phyloP scores from a whole-genome alignment of 345 rosid species.

The Turnera subulata region DNA sequence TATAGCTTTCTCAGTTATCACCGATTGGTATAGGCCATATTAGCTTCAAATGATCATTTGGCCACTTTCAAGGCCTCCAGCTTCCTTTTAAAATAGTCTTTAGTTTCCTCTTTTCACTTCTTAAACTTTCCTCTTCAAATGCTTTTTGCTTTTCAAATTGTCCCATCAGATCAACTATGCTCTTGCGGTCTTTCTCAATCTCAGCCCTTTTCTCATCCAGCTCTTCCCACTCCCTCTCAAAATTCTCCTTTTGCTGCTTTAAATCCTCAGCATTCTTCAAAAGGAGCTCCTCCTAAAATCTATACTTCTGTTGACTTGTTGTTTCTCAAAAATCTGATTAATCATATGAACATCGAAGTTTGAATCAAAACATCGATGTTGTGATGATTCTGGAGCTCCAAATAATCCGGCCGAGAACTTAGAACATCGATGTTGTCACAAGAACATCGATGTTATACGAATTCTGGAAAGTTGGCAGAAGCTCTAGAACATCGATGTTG shows the following conservation, averaged over 20 bases:
- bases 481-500: no score
- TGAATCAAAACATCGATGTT: no score
- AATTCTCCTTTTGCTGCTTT: constrained; percentile 73
- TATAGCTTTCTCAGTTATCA: constrained; percentile 53
- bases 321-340: no score
- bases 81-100: constrained; percentile 55
- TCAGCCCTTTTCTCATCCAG: constrained; percentile 70
- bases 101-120: constrained; percentile 49
- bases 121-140: constrained; percentile 69
- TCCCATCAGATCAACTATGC: constrained; percentile 45
- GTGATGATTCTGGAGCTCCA: no score
- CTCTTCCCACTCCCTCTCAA: constrained; percentile 95
- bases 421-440: no score
- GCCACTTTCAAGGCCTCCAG: constrained; percentile 61
- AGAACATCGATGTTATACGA: no score
- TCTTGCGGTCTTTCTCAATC: constrained; percentile 52
- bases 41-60: constrained; percentile 60
- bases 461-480: no score
- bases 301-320: no score
- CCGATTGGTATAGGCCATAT: constrained; percentile 61
- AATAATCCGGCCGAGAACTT: no score
- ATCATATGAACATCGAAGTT: no score
- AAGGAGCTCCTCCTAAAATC: constrained; percentile 69
- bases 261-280: constrained; percentile 82
- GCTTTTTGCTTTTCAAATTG: constrained; percentile 56